These are phyloP conservation scores for Leucaena leucocephala DNA, from an alignment of 306 rosid species.

Conservation along the genomic window DNA sequence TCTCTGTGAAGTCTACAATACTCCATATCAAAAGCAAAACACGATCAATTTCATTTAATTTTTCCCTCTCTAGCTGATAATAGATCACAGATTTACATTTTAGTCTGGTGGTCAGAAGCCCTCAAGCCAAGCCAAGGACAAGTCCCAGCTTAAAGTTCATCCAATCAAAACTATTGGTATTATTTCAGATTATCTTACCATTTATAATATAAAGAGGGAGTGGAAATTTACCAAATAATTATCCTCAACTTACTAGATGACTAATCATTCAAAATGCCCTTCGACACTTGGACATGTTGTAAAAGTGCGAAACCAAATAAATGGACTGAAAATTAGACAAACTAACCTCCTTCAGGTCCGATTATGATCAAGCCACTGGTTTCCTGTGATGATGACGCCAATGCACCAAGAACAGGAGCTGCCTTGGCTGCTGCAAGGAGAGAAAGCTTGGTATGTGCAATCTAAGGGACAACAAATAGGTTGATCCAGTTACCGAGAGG, in stretches of 20 bases:
- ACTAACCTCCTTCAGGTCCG: slow-evolving; percentile 97
- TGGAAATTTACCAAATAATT: slow-evolving; percentile 13
- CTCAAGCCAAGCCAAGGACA: not conserved
- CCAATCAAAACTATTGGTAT: not conserved
- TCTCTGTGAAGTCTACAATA: slow-evolving; percentile 75
- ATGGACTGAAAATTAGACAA: slow-evolving; percentile 3
- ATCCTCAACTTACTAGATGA: slow-evolving; percentile 11
- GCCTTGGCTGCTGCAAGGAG: slow-evolving; percentile 84
- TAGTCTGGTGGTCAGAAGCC: not conserved
- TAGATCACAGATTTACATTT: slow-evolving; percentile 18
- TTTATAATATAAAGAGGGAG: not conserved
- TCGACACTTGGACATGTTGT: slow-evolving; percentile 8
- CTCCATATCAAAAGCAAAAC: slow-evolving; percentile 30
- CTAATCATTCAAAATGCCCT: slow-evolving; percentile 1
- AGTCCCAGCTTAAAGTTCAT: not conserved
- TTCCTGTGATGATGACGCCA: slow-evolving; percentile 51
- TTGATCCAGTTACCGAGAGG: slow-evolving; percentile 14
- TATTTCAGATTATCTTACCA: slow-evolving; percentile 13
- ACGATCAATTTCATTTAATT: slow-evolving; percentile 3
- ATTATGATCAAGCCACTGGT: slow-evolving; percentile 68
- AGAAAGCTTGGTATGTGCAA: slow-evolving; percentile 66
- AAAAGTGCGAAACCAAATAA: slow-evolving; percentile 6
- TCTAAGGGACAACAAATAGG: slow-evolving; percentile 52
- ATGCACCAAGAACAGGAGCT: slow-evolving; percentile 63
- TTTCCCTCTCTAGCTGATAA: slow-evolving; percentile 4